A percentile compares a stretch with the other conserved stretches of the same genome.
Conservation (phyloP, 306 rosid species). For the Gleditsia sinensis region DNA sequence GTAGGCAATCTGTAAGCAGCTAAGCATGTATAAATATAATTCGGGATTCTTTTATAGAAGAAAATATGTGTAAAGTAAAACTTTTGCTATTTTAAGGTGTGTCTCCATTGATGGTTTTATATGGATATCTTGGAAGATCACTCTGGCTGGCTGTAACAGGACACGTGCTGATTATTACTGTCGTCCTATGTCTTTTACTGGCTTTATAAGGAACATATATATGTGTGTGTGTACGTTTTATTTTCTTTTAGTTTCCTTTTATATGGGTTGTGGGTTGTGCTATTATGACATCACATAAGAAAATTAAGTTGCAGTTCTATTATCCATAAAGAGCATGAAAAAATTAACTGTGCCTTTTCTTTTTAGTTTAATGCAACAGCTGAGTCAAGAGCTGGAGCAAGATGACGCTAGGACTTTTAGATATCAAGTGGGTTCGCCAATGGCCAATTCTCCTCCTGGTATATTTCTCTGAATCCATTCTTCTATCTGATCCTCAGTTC, state of each 20-base stretch:
- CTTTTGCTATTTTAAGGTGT: neutral
- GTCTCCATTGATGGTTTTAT: neutral
- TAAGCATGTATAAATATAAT: neutral
- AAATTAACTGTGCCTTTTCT: constrained; percentile 12
- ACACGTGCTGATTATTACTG: neutral
- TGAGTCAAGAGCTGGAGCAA: constrained; percentile 87
- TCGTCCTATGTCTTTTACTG: neutral
- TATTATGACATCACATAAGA: neutral
- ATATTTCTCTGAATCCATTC: constrained; percentile 31
- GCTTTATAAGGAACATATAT: neutral
- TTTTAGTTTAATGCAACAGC: constrained; percentile 82
- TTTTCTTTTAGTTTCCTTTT: neutral
- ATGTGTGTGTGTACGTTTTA: neutral
- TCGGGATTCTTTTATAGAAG: neutral
- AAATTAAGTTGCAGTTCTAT: neutral
- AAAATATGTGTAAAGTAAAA: neutral
- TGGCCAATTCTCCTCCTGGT: constrained; percentile 93
- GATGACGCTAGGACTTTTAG: constrained; percentile 72
- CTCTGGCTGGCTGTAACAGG: neutral
- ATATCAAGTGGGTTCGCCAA: constrained; percentile 80
- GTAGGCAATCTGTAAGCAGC: neutral
- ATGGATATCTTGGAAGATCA: neutral
- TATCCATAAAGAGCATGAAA: constrained; percentile 15
- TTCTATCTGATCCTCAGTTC: neutral
- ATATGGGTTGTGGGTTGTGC: constrained; percentile 19